phyloP scores from a whole-genome alignment of 2,329 filamentous ascomycete species.

The Emericellopsis cladophorae region DNA sequence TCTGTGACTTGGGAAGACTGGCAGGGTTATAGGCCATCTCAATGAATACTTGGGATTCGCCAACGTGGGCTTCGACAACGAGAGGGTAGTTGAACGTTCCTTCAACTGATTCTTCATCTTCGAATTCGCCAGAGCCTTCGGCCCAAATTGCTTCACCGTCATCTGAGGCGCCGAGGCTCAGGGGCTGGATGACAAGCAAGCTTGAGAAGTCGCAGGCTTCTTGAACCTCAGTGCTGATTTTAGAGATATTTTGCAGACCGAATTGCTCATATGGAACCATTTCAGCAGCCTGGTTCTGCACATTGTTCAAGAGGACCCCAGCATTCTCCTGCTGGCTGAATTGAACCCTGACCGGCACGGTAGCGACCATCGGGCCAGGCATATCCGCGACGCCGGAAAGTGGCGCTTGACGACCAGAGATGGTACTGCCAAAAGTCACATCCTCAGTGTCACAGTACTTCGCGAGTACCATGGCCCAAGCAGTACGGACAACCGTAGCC shows the following conservation, averaged over 20 bases:
- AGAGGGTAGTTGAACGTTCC: background rate
- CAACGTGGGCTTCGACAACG: background rate
- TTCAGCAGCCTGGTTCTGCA: constrained; percentile 4
- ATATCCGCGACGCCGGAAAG: constrained; percentile 1
- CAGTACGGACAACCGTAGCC: constrained; percentile 11
- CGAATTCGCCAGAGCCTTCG: background rate
- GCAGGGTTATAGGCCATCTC: background rate
- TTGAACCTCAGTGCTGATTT: constrained; percentile 2
- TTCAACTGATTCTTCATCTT: background rate
- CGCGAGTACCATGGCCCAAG: constrained; percentile 14
- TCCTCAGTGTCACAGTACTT: constrained; percentile 7
- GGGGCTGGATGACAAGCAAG: constrained; percentile 6
- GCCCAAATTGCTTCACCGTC: background rate
- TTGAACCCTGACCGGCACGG: constrained; percentile 5
- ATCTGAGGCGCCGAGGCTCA: background rate
- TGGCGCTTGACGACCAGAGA: constrained; percentile 11
- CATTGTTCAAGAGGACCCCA: constrained; percentile 1
- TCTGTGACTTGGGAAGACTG: background rate
- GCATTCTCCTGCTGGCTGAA: constrained; percentile 3
- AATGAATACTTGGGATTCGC: background rate
- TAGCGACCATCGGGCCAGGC: constrained; percentile 7
- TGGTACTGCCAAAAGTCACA: constrained; percentile 10
- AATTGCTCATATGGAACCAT: constrained; percentile 7
- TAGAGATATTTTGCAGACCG: constrained; percentile 9
- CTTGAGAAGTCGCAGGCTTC: constrained; percentile 7